Conservation (phyloP, 768 basidiomycete species). For the Lepiota brunneoincarnata region DNA sequence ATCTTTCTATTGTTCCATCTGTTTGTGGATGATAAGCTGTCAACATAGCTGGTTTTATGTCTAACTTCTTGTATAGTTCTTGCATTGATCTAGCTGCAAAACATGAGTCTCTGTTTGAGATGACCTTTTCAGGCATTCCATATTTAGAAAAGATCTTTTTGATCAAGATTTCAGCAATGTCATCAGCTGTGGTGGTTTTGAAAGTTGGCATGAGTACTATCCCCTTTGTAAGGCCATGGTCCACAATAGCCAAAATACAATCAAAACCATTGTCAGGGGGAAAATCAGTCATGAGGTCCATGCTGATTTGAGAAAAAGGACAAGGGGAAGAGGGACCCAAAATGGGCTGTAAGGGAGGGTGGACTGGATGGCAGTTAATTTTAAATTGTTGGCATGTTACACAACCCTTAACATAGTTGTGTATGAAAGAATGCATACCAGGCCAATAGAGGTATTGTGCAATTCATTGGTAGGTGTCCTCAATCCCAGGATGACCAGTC, state of each 20-base stretch:
- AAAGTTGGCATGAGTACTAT: conserved; percentile 19
- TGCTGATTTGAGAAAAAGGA: conserved; percentile 12
- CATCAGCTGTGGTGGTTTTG: conserved; percentile 13
- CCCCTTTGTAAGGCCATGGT: conserved; percentile 26
- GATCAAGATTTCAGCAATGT: neutral
- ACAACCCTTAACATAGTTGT: conserved; percentile 12
- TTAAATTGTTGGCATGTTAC: conserved; percentile 12
- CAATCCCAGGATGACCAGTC: too few species aligned
- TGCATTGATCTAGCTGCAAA: conserved; percentile 22
- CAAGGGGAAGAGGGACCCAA: neutral
- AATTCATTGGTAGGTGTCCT: too few species aligned
- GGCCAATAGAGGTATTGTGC: conserved; percentile 8
- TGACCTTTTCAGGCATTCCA: conserved; percentile 11
- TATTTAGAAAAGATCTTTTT: neutral
- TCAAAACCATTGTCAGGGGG: conserved; percentile 14
- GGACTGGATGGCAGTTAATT: conserved; percentile 11
- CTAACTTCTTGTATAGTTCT: conserved; percentile 17
- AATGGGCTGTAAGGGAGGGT: conserved; percentile 8
- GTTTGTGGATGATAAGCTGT: conserved; percentile 35
- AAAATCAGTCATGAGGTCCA: conserved; percentile 21
- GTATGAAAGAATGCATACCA: neutral
- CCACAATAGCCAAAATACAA: conserved; percentile 22
- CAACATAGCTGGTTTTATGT: conserved; percentile 18
- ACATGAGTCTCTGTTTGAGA: conserved; percentile 19
- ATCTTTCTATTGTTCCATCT: conserved; percentile 19